Conservation (phyloP, 2,329 filamentous ascomycete genomes). For the Calonectria hongkongensis region DNA sequence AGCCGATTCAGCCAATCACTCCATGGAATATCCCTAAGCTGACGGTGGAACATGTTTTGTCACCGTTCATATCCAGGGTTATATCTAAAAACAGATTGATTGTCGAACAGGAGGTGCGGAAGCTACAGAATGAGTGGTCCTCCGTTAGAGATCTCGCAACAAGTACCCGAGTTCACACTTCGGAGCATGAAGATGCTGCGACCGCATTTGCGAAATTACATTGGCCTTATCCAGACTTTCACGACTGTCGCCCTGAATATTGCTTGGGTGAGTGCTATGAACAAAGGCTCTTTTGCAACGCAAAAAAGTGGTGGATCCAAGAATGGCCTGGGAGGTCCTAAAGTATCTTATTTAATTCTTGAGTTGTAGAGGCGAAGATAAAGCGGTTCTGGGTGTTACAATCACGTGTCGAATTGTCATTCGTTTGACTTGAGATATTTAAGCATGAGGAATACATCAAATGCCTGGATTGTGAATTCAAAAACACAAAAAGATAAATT, state of each 20-base stretch:
- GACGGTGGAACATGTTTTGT: background rate
- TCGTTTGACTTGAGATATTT: too few relatives aligned
- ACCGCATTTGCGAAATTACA: background rate
- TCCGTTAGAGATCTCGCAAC: background rate
- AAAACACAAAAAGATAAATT: background rate
- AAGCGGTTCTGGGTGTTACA: too few relatives aligned
- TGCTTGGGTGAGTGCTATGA: background rate
- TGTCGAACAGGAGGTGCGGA: background rate
- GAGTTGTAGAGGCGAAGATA: too few relatives aligned
- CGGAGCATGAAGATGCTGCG: background rate
- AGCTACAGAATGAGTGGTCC: background rate
- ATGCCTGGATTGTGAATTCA: background rate
- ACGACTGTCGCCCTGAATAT: background rate
- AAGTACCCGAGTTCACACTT: background rate
- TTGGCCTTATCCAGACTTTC: background rate
- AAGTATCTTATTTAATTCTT: too few relatives aligned
- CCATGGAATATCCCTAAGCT: background rate
- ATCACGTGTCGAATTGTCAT: too few relatives aligned
- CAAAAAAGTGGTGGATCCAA: conserved; percentile 1
- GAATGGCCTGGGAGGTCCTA: background rate
- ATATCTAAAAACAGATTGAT: background rate
- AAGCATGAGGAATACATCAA: background rate
- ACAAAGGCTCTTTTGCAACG: background rate
- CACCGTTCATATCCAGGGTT: background rate
- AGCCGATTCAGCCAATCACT: background rate